Conservation (phyloP, 192 early-diverging fungal species). For the Coemansia aciculifera region DNA sequence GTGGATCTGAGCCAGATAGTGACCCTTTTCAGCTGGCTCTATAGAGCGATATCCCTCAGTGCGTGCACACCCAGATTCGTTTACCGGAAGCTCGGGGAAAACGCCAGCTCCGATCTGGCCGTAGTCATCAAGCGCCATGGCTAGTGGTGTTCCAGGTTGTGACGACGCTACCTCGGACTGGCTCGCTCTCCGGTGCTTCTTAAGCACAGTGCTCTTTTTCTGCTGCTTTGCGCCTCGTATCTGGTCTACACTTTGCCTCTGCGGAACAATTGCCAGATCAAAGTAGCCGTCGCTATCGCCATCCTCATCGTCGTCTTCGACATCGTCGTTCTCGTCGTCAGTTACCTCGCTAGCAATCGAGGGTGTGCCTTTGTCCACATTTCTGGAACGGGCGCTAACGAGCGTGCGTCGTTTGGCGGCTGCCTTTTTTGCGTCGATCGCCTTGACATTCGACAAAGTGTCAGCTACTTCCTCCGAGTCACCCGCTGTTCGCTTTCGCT, state of each 20-base stretch:
- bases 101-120: background rate
- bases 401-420: background rate
- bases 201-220: conserved; percentile 5
- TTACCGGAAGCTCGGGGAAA: conserved; percentile 36
- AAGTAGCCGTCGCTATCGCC: background rate
- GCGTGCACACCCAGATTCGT: conserved; percentile 76
- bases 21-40: conserved; percentile 64
- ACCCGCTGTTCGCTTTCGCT: background rate
- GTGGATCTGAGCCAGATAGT: conserved; percentile 61
- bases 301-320: background rate
- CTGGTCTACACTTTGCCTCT: conserved; percentile 3
- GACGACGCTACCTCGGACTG: conserved; percentile 17
- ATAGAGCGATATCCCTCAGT: conserved; percentile 80
- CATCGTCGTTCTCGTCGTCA: conserved; percentile 7
- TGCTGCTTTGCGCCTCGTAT: background rate
- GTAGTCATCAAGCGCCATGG: background rate
- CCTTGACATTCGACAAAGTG: background rate
- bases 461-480: background rate
- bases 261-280: conserved; percentile 14
- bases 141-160: conserved; percentile 35
- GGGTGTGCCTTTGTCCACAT: background rate
- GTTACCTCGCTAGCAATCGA: conserved; percentile 8
- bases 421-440: background rate
- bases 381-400: background rate
- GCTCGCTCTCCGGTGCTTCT: conserved; percentile 23